Evolutionary conservation across 352 stramenopile species (phyloP), one percentile per base, ranked within the genome.

Genomic region (Globisporangium nodosum): DNA sequence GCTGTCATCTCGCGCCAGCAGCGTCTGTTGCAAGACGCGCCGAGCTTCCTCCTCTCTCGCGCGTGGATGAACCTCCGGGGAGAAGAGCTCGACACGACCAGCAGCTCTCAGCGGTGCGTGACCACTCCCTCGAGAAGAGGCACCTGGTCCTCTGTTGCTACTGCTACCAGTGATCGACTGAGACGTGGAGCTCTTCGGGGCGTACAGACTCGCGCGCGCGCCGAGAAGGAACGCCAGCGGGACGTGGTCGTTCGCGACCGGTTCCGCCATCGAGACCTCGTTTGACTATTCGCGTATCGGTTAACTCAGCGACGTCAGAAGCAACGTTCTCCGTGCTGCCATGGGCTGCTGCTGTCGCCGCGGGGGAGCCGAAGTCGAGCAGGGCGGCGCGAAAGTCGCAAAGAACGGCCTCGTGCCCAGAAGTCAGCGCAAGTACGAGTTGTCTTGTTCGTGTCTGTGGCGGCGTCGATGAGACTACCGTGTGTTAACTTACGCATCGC

Each of bases 211-310:
- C 13, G 64, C 70, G 3, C 70, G 69, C 30, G 66, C 53, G 2
- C 81, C 81, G 4, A 89, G 79, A 16, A 91, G 68, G 59, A 91
- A 91, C 39, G 75, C 65, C 16, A 91, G 68, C 37, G 81, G 81
- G 5, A 91, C 73, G 63, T 91, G 63, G 40, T 85, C 75, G 33
- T 80, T 72, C 53, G 49, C 53, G 40, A 70, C 76, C 65, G 45
- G 59, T 49, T 51, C 62, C 54, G 27, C 1, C 21, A 61, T 27
- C 40, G 69, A 37, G 37, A 59, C 15, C 5, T 21, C 11, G 24
- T 27, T 27, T 27, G 24, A 27, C 0, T 5, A 58, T 7, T 18
- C 39, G 49, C 16, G 49, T 24, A 27, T 27, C 24, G 24, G 24
- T 27, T 27, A 27, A 27, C 24, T 27, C 24, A 27, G 24, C 24